phyloP scores from a whole-genome alignment of 768 basidiomycete species.

The Serendipita vermifera region DNA sequence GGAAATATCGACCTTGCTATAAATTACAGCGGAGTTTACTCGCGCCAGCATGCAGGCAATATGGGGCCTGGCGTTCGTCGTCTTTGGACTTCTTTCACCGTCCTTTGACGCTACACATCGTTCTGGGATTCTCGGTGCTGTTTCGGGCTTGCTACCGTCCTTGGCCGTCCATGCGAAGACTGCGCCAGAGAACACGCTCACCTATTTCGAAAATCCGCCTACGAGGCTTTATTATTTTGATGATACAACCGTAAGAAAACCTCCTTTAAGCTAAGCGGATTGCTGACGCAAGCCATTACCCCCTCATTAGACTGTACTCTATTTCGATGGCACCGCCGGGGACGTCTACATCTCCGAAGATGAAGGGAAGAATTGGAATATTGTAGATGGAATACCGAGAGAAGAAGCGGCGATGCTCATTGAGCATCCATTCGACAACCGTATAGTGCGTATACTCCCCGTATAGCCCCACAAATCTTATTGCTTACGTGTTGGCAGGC shows the following conservation, averaged over 20 bases:
- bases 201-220: slow-evolving; percentile 55
- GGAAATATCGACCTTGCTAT: too few species aligned
- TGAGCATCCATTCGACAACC: slow-evolving; percentile 75
- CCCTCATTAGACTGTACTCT: slow-evolving; percentile 46
- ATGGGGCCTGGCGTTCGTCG: too few species aligned
- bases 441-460: slow-evolving; percentile 39
- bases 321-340: slow-evolving; percentile 59
- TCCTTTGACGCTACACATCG: too few species aligned
- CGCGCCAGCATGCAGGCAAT: too few species aligned
- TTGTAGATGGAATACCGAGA: slow-evolving; percentile 34
- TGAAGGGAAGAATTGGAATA: slow-evolving; percentile 67
- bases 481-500: slow-evolving; percentile 49
- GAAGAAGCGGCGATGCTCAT: slow-evolving; percentile 61
- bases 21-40: too few species aligned
- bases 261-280: background rate
- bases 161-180: background rate
- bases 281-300: background rate
- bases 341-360: slow-evolving; percentile 67
- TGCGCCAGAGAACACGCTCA: slow-evolving; percentile 22
- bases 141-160: background rate
- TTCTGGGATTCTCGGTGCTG: too few species aligned
- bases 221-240: slow-evolving; percentile 82
- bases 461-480: background rate
- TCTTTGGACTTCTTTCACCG: too few species aligned
- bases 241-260: slow-evolving; percentile 62